Evolutionary conservation across 2,329 filamentous ascomycete species (phyloP).

Genomic region (Diaporthe sp.): DNA sequence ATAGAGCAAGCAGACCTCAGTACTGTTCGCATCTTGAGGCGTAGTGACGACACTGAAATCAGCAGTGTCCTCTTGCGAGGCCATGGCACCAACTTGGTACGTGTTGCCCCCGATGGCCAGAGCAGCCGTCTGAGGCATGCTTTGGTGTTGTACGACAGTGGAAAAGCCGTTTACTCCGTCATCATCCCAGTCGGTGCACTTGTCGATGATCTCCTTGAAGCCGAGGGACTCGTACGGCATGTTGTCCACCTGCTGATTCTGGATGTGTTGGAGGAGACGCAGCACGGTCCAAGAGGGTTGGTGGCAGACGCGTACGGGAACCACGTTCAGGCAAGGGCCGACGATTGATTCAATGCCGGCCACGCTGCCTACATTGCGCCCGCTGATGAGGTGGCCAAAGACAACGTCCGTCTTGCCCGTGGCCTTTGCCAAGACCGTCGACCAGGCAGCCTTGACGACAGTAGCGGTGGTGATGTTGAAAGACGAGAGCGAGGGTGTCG

Average conservation of each 20-base stretch:
- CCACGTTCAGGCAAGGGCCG: not conserved
- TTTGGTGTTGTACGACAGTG: conserved; percentile 1
- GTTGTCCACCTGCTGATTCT: conserved; percentile 11
- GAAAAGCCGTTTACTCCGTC: not conserved
- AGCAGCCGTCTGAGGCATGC: conserved; percentile 4
- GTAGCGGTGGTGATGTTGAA: conserved; percentile 55
- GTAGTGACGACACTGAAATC: conserved; percentile 18
- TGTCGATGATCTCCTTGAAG: conserved; percentile 2
- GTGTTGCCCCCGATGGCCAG: not conserved
- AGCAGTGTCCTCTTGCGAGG: conserved; percentile 3
- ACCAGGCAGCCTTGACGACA: conserved; percentile 62
- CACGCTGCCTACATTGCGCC: conserved; percentile 53
- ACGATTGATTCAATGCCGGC: conserved; percentile 42
- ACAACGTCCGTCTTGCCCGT: conserved; percentile 55
- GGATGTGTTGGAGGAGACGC: not conserved
- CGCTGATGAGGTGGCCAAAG: conserved; percentile 58
- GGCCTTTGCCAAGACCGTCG: conserved; percentile 54
- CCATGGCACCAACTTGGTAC: not conserved
- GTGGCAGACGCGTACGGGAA: conserved; percentile 3
- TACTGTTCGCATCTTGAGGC: not conserved
- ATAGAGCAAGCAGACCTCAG: conserved; percentile 5
- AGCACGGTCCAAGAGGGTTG: not conserved
- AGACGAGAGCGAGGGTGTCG: conserved; percentile 16
- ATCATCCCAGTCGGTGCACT: conserved; percentile 9
- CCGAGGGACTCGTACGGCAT: conserved; percentile 13